These are phyloP conservation scores for Cordyceps tenuipes DNA, from an alignment of 2,329 filamentous ascomycete species.

Conservation along the genomic window DNA sequence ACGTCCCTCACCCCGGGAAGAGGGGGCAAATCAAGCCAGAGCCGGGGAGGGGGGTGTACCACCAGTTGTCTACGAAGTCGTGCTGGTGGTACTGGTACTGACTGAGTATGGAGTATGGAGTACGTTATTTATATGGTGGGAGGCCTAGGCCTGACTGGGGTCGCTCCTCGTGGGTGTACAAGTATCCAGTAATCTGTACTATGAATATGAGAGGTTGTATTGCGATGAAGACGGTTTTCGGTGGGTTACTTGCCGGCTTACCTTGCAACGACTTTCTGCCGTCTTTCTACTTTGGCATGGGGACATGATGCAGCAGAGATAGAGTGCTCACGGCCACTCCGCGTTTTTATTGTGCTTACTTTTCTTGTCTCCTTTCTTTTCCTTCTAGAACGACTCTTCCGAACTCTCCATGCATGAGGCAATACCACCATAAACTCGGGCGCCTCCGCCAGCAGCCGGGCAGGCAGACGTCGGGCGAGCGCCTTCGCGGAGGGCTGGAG, in stretches of 20 bases:
- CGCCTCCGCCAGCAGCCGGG: neutral
- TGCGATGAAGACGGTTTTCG: neutral
- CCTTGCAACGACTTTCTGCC: neutral
- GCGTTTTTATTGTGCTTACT: neutral
- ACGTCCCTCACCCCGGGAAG: conserved; percentile 5
- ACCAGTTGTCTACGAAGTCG: neutral
- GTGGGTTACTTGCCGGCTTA: conserved; percentile 3
- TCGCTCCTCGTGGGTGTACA: neutral
- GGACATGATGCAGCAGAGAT: neutral
- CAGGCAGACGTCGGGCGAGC: neutral
- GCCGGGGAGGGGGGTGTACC: neutral
- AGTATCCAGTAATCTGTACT: too few relatives aligned
- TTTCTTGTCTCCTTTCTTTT: neutral
- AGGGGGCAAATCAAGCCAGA: conserved; percentile 7
- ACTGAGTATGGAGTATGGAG: too few relatives aligned
- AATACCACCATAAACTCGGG: neutral
- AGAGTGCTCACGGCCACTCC: neutral
- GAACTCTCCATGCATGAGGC: neutral
- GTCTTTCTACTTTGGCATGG: neutral
- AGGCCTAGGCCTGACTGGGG: neutral
- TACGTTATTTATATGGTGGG: too few relatives aligned
- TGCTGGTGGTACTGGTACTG: too few relatives aligned
- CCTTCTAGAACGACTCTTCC: neutral
- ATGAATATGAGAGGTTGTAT: neutral
- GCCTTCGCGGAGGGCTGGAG: neutral